Evolutionary conservation across 164 flowering plant genomes (phyloP), one percentile per base, ranked within the genome.

Genomic region (Magnolia officinalis): DNA sequence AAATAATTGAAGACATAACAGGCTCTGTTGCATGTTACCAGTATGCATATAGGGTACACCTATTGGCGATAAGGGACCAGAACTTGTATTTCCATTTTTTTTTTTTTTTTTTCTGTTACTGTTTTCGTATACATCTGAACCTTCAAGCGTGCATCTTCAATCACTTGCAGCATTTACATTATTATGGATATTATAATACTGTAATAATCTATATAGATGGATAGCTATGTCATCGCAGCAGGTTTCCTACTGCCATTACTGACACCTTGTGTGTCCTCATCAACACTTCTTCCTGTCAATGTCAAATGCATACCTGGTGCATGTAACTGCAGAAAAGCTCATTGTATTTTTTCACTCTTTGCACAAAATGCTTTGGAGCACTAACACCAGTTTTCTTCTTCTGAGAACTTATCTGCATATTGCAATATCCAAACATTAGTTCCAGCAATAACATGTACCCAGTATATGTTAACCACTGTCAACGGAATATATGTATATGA

Each of bases 331-430:
- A 94, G 83, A 92, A 96, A 72, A 92, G 88, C 81, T 96, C 99
- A 86, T 94, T 94, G 84, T 96, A 91, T 79, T 94, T 96, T 87
- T 89, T 91, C 83, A 96, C 85, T 83, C 97, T 89, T 75, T 91
- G 92, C 8, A 96, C 98, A 84, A 96, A 96, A 66, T 98, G 97
- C 79, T 91, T 92, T 70, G 99, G 97, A 79, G 96, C 94, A 83
- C 94, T 89, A 63, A 94, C 95, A 77, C 98, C 99, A 52, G 98
- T 96, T 87, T 94, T 96, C 89, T 92, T 96, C 91, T 94, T 96
- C 85, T 96, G 98, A 2, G 90, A 89, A 84, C 92, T 91, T 88
- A 96, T 91, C 99, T 96, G 81, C 83, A 83, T 51, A 82, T 68
- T 72, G 59, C 63, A 50, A 51, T 49, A 9, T 9, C 37, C 5